These are phyloP conservation scores for Prunus yedoensis DNA, from an alignment of 331 rosid genomes.

Conservation along the genomic window DNA sequence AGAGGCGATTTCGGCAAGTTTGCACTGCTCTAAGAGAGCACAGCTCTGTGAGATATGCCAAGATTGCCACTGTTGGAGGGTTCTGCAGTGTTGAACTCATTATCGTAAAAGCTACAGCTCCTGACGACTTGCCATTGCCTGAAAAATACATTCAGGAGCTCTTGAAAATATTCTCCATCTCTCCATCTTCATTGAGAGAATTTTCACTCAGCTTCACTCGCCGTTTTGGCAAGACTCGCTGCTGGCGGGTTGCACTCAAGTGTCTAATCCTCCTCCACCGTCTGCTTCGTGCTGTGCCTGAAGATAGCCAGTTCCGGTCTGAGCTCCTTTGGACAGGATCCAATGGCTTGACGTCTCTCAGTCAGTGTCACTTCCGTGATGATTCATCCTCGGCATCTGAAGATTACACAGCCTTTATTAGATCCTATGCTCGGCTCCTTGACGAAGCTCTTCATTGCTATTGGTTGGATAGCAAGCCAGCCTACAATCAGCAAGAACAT, in stretches of 20 bases:
- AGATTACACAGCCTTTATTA: slow-evolving; percentile 47
- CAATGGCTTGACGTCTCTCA: slow-evolving; percentile 53
- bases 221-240: slow-evolving; percentile 53
- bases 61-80: slow-evolving; percentile 61
- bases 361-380: slow-evolving; percentile 55
- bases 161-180: slow-evolving; percentile 59
- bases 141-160: slow-evolving; percentile 59
- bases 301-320: slow-evolving; percentile 30
- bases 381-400: slow-evolving; percentile 26
- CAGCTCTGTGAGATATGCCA: slow-evolving; percentile 52
- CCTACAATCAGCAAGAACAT: not conserved
- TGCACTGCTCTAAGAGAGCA: slow-evolving; percentile 55
- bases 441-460: slow-evolving; percentile 55
- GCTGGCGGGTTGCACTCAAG: slow-evolving; percentile 82
- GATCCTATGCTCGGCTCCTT: slow-evolving; percentile 57
- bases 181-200: slow-evolving; percentile 46
- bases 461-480: slow-evolving; percentile 21
- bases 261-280: slow-evolving; percentile 84
- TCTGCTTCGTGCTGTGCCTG: slow-evolving; percentile 57
- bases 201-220: slow-evolving; percentile 64
- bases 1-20: slow-evolving; percentile 43
- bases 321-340: slow-evolving; percentile 55
- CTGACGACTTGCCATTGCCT: slow-evolving; percentile 55
- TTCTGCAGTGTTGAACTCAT: slow-evolving; percentile 52
- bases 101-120: slow-evolving; percentile 64